These are phyloP conservation scores for Chrysoporthe deuterocubensis DNA, from an alignment of 2,329 filamentous ascomycete species.

Conservation along the genomic window DNA sequence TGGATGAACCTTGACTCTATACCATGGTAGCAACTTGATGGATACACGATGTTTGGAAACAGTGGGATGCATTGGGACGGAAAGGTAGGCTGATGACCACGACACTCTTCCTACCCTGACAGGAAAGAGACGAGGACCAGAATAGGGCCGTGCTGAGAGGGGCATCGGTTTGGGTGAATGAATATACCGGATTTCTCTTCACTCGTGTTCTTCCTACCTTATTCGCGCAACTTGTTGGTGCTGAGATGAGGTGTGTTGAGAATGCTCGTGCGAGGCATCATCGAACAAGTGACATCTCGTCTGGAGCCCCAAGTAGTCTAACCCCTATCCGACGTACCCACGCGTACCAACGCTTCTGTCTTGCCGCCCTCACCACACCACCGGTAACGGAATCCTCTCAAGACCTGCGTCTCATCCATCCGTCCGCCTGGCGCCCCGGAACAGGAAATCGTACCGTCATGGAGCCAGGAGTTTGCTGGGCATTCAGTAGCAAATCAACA, in stretches of 20 bases:
- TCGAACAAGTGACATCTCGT: neutral
- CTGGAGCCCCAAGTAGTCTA: too few relatives aligned
- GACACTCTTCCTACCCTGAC: neutral
- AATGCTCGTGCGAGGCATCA: neutral
- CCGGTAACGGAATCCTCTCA: neutral
- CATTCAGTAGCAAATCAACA: too few relatives aligned
- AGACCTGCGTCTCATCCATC: neutral
- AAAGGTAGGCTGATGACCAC: neutral
- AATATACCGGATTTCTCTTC: neutral
- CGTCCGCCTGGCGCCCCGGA: neutral
- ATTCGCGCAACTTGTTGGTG: neutral
- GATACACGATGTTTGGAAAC: neutral
- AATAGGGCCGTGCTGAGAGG: neutral
- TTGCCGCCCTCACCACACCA: neutral
- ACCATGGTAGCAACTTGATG: neutral
- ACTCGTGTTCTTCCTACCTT: neutral
- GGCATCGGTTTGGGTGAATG: neutral
- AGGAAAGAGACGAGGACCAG: slow-evolving; percentile 8
- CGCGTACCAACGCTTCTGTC: neutral
- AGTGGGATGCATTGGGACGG: slow-evolving; percentile 1
- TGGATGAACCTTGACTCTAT: slow-evolving; percentile 11
- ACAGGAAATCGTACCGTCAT: too few relatives aligned
- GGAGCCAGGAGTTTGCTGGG: neutral
- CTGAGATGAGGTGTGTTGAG: neutral
- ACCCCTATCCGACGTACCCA: too few relatives aligned